These are phyloP conservation scores for Chaetomiaceae sp. DNA, from an alignment of 2,329 filamentous ascomycete genomes.

Conservation along the genomic window DNA sequence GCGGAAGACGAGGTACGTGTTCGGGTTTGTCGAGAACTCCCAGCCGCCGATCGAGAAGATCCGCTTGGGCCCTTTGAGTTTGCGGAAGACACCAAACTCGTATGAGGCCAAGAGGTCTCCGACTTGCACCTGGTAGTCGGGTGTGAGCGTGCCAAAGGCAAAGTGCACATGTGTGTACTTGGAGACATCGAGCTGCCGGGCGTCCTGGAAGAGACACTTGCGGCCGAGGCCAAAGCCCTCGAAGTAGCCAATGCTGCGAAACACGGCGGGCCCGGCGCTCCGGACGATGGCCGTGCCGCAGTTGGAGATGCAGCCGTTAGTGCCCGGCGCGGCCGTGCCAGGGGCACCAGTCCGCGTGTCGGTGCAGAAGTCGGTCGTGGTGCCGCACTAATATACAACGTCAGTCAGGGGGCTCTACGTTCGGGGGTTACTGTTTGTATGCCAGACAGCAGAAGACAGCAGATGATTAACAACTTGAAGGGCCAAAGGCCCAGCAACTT, in stretches of 20 bases:
- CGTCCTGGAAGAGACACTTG: slow-evolving; percentile 9
- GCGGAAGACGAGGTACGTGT: slow-evolving; percentile 15
- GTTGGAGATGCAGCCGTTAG: slow-evolving; percentile 35
- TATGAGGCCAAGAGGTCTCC: background rate
- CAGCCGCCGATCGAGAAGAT: slow-evolving; percentile 23
- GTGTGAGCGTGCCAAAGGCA: slow-evolving; percentile 26
- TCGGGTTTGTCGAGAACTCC: slow-evolving; percentile 10
- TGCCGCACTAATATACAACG: slow-evolving; percentile 28
- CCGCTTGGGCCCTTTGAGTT: slow-evolving; percentile 12
- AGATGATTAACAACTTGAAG: too few species aligned
- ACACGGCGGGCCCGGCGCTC: background rate
- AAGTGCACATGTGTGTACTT: slow-evolving; percentile 29
- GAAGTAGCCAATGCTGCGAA: slow-evolving; percentile 21
- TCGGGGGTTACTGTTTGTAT: too few species aligned
- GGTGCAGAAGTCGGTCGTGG: slow-evolving; percentile 31
- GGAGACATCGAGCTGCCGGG: slow-evolving; percentile 8
- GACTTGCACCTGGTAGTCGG: slow-evolving; percentile 5
- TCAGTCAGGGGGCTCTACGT: too few species aligned
- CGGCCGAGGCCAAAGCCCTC: slow-evolving; percentile 17
- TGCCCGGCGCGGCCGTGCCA: slow-evolving; percentile 29
- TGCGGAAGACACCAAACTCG: slow-evolving; percentile 17
- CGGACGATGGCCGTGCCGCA: slow-evolving; percentile 36
- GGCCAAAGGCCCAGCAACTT: too few species aligned
- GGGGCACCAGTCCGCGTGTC: slow-evolving; percentile 16
- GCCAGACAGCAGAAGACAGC: too few species aligned